Conservation (phyloP, 1,139 yeast species). For the Blastobotrys raffinosifermentans region DNA sequence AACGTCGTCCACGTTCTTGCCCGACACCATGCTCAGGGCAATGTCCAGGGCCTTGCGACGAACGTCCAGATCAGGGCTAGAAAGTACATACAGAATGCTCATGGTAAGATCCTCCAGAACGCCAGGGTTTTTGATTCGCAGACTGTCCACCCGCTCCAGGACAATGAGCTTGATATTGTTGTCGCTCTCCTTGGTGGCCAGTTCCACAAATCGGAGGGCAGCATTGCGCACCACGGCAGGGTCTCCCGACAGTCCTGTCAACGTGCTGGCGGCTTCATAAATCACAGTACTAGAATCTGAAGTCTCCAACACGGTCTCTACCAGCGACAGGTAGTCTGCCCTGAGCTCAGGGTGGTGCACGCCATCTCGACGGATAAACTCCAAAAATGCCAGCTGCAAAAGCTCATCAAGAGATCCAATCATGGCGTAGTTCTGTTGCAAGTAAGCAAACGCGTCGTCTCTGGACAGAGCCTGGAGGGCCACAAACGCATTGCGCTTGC, state of each 20-base stretch:
- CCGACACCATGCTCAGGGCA: slow-evolving; percentile 69
- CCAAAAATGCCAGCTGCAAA: slow-evolving; percentile 84
- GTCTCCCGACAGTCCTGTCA: slow-evolving; percentile 65
- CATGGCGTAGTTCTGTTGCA: slow-evolving; percentile 61
- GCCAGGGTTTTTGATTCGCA: slow-evolving; percentile 73
- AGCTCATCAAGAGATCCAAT: slow-evolving; percentile 74
- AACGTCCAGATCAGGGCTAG: slow-evolving; percentile 86
- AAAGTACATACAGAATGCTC: slow-evolving; percentile 79
- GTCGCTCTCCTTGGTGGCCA: slow-evolving; percentile 88
- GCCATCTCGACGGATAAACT: slow-evolving; percentile 84
- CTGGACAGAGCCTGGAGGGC: slow-evolving; percentile 79
- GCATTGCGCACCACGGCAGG: slow-evolving; percentile 65
- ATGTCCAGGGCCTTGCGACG: slow-evolving; percentile 83
- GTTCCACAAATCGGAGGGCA: slow-evolving; percentile 81
- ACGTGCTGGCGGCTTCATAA: slow-evolving; percentile 87
- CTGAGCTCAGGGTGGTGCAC: slow-evolving; percentile 55
- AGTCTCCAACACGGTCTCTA: slow-evolving; percentile 67
- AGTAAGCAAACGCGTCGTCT: slow-evolving; percentile 74
- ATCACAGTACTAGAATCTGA: slow-evolving; percentile 69
- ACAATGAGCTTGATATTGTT: slow-evolving; percentile 91
- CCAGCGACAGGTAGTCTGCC: slow-evolving; percentile 63
- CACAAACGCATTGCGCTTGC: slow-evolving; percentile 93
- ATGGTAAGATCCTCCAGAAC: slow-evolving; percentile 77
- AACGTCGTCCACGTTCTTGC: slow-evolving; percentile 92
- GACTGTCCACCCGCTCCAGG: slow-evolving; percentile 74